Conservation (phyloP, 306 rosid genomes). For the Ceratonia siliqua region DNA sequence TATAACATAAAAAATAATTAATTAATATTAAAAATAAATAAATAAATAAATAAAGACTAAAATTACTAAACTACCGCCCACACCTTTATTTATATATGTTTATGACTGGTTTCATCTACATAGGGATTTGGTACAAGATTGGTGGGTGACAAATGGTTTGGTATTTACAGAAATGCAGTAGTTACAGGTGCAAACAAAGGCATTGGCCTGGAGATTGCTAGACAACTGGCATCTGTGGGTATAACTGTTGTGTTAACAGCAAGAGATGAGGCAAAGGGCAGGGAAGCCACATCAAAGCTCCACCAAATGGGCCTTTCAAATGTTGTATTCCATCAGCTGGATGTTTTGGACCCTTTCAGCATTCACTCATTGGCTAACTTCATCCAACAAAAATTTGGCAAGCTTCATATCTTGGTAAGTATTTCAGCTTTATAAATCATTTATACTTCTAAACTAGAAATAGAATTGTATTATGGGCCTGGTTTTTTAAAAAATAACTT, state of each 20-base stretch:
- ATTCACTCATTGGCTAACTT: conserved; percentile 45
- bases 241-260: conserved; percentile 57
- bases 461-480: too few species aligned
- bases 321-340: conserved; percentile 57
- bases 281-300: conserved; percentile 44
- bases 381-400: conserved; percentile 40
- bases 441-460: too few species aligned
- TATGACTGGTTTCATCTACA: too few species aligned
- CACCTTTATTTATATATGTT: too few species aligned
- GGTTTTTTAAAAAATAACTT: too few species aligned
- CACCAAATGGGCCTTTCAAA: conserved; percentile 40
- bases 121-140: too few species aligned
- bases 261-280: conserved; percentile 49
- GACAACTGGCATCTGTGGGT: conserved; percentile 48
- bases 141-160: background rate
- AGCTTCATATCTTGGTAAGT: too few species aligned
- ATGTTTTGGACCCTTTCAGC: conserved; percentile 46
- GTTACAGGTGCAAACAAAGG: conserved; percentile 65
- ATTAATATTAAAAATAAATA: too few species aligned
- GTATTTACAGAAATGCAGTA: conserved; percentile 43
- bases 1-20: too few species aligned
- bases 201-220: conserved; percentile 49
- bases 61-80: too few species aligned
- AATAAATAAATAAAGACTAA: too few species aligned
- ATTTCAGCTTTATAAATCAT: too few species aligned